Conservation (phyloP, 2,329 filamentous ascomycete species). For the Didymella arachidicola region DNA sequence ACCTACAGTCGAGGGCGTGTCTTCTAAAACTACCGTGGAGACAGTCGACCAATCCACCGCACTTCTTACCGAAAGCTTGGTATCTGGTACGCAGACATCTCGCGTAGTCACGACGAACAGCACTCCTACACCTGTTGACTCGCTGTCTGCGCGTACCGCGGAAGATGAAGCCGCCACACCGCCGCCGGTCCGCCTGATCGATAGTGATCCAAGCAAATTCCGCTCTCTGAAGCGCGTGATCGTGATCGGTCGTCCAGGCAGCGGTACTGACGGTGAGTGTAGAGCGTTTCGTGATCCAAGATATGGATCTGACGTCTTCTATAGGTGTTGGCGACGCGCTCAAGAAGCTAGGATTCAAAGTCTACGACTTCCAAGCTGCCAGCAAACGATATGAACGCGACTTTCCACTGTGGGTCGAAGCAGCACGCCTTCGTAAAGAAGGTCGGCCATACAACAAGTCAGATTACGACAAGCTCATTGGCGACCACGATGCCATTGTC, state of each 20-base stretch:
- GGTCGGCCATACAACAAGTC: conserved; percentile 44
- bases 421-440: conserved; percentile 43
- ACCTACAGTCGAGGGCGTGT: not conserved
- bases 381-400: conserved; percentile 44
- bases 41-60: not conserved
- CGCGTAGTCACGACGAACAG: not conserved
- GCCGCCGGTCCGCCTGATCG: conserved; percentile 13
- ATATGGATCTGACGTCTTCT: not conserved
- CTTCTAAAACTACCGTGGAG: not conserved
- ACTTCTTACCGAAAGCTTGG: not conserved
- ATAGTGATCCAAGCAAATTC: conserved; percentile 18
- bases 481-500: conserved; percentile 38
- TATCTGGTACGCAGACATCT: not conserved
- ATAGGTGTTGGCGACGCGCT: conserved; percentile 44
- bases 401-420: conserved; percentile 47
- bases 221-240: conserved; percentile 42
- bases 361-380: conserved; percentile 50
- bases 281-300: no score
- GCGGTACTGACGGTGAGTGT: conserved; percentile 43
- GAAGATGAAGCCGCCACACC: not conserved
- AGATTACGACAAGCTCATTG: conserved; percentile 45
- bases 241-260: conserved; percentile 45
- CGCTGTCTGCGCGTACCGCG: not conserved
- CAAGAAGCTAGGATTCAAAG: conserved; percentile 37
- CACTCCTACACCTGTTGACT: not conserved